These are phyloP conservation scores for Colletotrichum viniferum DNA, from an alignment of 2,329 filamentous ascomycete species.

Conservation along the genomic window DNA sequence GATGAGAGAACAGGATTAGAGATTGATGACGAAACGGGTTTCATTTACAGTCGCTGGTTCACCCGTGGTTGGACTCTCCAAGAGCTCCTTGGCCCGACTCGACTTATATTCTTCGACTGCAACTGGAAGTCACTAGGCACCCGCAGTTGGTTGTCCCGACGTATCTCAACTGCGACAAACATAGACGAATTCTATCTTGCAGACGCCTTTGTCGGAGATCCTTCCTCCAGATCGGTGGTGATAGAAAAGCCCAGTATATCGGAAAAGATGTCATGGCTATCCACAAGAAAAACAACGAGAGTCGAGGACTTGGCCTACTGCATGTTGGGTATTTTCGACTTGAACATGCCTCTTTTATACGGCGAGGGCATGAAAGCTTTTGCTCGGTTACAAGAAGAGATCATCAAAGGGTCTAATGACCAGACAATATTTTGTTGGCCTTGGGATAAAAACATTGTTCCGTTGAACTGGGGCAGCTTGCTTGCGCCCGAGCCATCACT, in stretches of 20 bases:
- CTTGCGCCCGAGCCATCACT: neutral
- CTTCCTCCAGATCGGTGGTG: neutral
- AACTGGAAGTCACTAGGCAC: neutral
- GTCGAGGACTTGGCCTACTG: neutral
- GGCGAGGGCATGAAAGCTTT: neutral
- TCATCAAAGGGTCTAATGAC: neutral
- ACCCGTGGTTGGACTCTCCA: neutral
- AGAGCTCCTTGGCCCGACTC: neutral
- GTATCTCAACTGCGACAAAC: neutral
- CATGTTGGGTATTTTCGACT: neutral
- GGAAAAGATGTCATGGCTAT: neutral
- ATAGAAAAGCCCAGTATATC: neutral
- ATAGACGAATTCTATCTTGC: neutral
- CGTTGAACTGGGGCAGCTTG: neutral
- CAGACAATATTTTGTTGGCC: neutral
- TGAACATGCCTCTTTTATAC: neutral
- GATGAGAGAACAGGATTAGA: neutral
- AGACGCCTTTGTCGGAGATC: neutral
- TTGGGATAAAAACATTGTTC: neutral
- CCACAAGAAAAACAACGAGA: neutral
- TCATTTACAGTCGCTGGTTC: neutral
- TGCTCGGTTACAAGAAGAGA: neutral
- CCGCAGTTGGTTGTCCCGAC: neutral
- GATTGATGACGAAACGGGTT: neutral
- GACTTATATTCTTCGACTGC: neutral